Conservation (phyloP, 2,329 filamentous ascomycete species). For the Cadophora malorum region DNA sequence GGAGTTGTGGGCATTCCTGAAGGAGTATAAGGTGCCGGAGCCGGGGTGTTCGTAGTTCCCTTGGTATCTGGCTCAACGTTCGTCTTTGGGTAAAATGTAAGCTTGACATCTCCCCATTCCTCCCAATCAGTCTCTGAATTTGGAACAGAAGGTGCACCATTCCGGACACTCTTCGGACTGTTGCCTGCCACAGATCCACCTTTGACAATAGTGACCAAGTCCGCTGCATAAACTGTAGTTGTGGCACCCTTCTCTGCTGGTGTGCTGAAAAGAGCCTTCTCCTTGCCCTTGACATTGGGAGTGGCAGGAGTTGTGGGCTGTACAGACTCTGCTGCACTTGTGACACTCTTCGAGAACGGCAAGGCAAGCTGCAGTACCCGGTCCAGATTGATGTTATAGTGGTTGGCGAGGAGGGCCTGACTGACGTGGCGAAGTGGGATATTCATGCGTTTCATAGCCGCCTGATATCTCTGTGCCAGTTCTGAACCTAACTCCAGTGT, state of each 20-base stretch:
- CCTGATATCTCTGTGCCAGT: slow-evolving; percentile 90
- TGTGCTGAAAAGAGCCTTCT: slow-evolving; percentile 60
- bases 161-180: slow-evolving; percentile 42
- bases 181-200: slow-evolving; percentile 50
- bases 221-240: slow-evolving; percentile 76
- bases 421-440: slow-evolving; percentile 71
- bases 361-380: slow-evolving; percentile 83
- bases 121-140: slow-evolving; percentile 62
- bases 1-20: slow-evolving; percentile 42
- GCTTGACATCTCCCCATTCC: slow-evolving; percentile 79
- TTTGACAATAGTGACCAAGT: slow-evolving; percentile 78
- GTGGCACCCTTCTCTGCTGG: slow-evolving; percentile 50
- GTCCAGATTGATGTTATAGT: slow-evolving; percentile 82
- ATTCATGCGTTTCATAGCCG: slow-evolving; percentile 78
- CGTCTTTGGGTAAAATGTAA: slow-evolving; percentile 73
- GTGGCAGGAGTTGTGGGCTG: slow-evolving; percentile 60
- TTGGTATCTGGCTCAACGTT: slow-evolving; percentile 42
- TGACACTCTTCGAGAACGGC: slow-evolving; percentile 78
- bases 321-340: slow-evolving; percentile 53
- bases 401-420: slow-evolving; percentile 77
- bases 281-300: slow-evolving; percentile 75
- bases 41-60: slow-evolving; percentile 34
- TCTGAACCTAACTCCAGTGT: slow-evolving; percentile 83
- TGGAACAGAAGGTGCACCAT: slow-evolving; percentile 37
- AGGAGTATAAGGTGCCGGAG: slow-evolving; percentile 45